phyloP scores from a whole-genome alignment of 805 yeast species.

The Komagataella mondaviorum region DNA sequence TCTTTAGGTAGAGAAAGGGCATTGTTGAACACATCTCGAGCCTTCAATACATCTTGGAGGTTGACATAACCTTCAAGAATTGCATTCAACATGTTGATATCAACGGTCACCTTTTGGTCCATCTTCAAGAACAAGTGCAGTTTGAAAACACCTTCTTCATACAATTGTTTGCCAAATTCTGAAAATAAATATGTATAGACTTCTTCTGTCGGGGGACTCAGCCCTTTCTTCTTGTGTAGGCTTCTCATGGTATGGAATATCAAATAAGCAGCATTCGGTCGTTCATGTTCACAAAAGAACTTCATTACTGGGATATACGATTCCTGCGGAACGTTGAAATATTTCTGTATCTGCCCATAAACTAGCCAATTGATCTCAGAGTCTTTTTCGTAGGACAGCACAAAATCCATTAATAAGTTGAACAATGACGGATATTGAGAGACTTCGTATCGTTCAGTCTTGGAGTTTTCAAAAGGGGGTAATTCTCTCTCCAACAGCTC shows the following conservation, averaged over 20 bases:
- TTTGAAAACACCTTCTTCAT: slow-evolving; percentile 53
- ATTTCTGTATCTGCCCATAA: slow-evolving; percentile 40
- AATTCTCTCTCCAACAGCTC: slow-evolving; percentile 28
- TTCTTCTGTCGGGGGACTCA: slow-evolving; percentile 36
- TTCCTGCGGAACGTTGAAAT: slow-evolving; percentile 44
- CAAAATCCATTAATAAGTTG: slow-evolving; percentile 28
- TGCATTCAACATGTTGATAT: slow-evolving; percentile 44
- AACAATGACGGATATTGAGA: slow-evolving; percentile 21
- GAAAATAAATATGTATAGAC: slow-evolving; percentile 49
- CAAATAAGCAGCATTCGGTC: slow-evolving; percentile 49
- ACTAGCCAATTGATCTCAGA: slow-evolving; percentile 44
- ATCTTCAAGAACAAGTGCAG: slow-evolving; percentile 50
- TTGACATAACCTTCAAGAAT: slow-evolving; percentile 52
- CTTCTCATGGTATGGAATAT: slow-evolving; percentile 49
- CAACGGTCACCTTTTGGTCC: slow-evolving; percentile 43
- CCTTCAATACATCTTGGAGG: slow-evolving; percentile 39
- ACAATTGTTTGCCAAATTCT: slow-evolving; percentile 43
- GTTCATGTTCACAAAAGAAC: slow-evolving; percentile 35
- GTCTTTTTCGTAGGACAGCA: slow-evolving; percentile 20
- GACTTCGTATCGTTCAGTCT: slow-evolving; percentile 6
- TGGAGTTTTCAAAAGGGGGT: slow-evolving; percentile 4
- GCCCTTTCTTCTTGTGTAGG: slow-evolving; percentile 37
- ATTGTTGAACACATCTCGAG: slow-evolving; percentile 46
- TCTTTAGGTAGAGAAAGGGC: slow-evolving; percentile 37
- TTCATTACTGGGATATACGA: slow-evolving; percentile 44